These are phyloP conservation scores for Jamesozyma hellenica DNA, from an alignment of 805 yeast species.

Conservation along the genomic window DNA sequence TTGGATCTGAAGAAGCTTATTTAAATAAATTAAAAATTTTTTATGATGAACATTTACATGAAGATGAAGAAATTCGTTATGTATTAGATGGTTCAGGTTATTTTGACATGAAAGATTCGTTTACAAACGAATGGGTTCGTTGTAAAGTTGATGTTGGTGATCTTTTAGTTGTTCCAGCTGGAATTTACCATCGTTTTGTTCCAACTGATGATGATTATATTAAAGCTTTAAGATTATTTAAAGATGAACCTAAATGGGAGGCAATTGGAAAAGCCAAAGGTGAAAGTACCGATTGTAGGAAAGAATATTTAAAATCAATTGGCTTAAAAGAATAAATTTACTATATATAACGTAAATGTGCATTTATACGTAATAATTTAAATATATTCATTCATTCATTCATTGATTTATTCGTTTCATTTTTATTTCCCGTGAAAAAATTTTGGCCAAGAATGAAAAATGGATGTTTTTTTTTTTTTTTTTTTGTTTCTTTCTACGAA, in stretches of 20 bases:
- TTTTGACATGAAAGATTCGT: constrained; percentile 69
- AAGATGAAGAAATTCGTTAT: constrained; percentile 93
- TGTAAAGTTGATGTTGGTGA: constrained; percentile 55
- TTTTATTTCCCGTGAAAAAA: no score
- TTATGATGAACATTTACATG: constrained; percentile 83
- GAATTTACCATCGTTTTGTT: constrained; percentile 90
- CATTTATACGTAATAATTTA: background rate
- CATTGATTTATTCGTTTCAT: no score
- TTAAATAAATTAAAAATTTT: constrained; percentile 57
- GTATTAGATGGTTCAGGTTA: constrained; percentile 83
- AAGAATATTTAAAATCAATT: constrained; percentile 33
- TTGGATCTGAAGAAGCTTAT: constrained; percentile 51
- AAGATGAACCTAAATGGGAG: constrained; percentile 95
- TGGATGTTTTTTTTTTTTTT: no score
- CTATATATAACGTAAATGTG: no score
- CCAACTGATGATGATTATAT: constrained; percentile 53
- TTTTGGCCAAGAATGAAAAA: no score
- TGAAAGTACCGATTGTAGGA: constrained; percentile 36
- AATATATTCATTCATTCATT: no score
- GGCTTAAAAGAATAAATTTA: no score
- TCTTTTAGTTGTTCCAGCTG: constrained; percentile 70
- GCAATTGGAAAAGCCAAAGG: constrained; percentile 57
- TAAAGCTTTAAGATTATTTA: constrained; percentile 72
- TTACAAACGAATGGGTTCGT: constrained; percentile 63
- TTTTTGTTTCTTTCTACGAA: no score